Conservation (phyloP, 140 eudicot genomes). For the Flaveria floridana region DNA sequence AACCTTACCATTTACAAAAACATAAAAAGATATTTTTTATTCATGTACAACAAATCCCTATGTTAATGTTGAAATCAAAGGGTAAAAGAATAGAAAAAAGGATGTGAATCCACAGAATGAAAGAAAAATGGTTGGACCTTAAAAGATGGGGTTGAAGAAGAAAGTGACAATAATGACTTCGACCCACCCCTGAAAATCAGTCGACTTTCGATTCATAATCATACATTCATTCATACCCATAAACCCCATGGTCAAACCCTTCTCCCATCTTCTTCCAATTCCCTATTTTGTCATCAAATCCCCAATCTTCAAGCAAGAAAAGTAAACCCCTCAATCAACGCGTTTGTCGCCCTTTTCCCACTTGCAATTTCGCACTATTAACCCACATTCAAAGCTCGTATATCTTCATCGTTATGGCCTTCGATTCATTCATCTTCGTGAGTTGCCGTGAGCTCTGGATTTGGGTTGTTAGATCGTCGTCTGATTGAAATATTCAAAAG, state of each 20-base stretch:
- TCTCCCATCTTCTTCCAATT: slow-evolving; percentile 12
- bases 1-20: no score
- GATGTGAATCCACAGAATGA: no score
- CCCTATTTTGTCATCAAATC: slow-evolving; percentile 7
- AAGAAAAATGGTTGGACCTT: no score
- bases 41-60: no score
- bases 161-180: neutral
- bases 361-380: neutral
- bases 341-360: slow-evolving; percentile 13
- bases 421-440: no score
- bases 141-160: no score
- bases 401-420: no score
- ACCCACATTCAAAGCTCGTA: no score
- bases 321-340: slow-evolving; percentile 31
- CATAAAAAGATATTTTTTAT: no score
- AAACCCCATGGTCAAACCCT: slow-evolving; percentile 34
- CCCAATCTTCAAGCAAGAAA: slow-evolving; percentile 28
- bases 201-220: slow-evolving; percentile 18
- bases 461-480: neutral
- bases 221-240: neutral
- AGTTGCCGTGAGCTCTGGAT: no score
- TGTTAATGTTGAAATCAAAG: no score
- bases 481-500: neutral
- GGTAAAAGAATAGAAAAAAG: no score
- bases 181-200: slow-evolving; percentile 33